These are phyloP conservation scores for Spergularia bocconei DNA, from an alignment of 148 eudicot species.

Conservation along the genomic window DNA sequence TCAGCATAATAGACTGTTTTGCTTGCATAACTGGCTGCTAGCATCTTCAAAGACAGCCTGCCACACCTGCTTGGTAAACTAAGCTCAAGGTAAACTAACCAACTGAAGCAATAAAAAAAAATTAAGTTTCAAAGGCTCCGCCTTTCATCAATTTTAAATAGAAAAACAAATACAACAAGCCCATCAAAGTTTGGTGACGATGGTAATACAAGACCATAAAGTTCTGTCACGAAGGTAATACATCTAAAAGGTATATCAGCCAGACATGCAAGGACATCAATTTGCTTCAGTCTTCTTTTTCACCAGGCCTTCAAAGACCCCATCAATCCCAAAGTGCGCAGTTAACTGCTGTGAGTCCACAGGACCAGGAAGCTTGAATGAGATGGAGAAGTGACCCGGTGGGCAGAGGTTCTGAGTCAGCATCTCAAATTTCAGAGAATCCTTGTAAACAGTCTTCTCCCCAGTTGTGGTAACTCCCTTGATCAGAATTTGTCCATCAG, in stretches of 20 bases:
- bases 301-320: conserved; percentile 58
- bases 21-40: not conserved
- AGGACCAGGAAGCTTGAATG: conserved; percentile 64
- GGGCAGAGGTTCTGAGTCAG: conserved; percentile 59
- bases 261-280: not conserved
- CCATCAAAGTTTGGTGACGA: not conserved
- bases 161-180: not conserved
- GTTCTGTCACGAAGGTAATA: not conserved
- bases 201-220: not conserved
- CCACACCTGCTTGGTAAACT: not conserved
- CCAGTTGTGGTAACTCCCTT: conserved; percentile 60
- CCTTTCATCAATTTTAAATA: not conserved
- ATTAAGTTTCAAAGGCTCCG: no score
- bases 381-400: conserved; percentile 57
- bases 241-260: no score
- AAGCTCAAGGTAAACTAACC: not conserved
- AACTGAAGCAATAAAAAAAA: no score
- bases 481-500: conserved; percentile 44
- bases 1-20: conserved; percentile 1
- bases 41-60: not conserved
- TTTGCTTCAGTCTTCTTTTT: conserved; percentile 15
- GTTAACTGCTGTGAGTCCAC: conserved; percentile 40
- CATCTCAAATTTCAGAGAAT: conserved; percentile 57
- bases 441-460: conserved; percentile 42
- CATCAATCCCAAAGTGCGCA: conserved; percentile 48